These are phyloP conservation scores for Cryptococcus maquisensis DNA, from an alignment of 1,284 basidiomycete species.

Conservation along the genomic window DNA sequence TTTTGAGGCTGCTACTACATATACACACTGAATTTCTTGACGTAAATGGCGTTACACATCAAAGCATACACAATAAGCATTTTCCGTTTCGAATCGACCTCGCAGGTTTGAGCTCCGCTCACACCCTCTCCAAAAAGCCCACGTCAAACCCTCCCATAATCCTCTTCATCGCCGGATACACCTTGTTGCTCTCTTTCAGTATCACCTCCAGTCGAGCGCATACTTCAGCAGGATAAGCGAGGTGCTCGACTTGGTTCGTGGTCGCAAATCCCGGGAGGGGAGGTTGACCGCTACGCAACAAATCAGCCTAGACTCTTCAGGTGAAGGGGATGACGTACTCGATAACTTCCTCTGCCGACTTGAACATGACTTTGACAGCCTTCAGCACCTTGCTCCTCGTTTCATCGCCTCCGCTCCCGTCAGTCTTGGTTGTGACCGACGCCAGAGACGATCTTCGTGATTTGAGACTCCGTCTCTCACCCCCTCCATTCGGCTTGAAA, in stretches of 20 bases:
- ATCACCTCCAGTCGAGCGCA: constrained; percentile 24
- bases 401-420: constrained; percentile 2
- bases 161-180: constrained; percentile 28
- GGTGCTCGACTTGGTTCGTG: constrained; percentile 29
- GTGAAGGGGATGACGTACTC: constrained; percentile 4
- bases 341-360: constrained; percentile 15
- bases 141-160: constrained; percentile 36
- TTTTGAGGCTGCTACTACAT: not conserved
- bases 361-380: constrained; percentile 39
- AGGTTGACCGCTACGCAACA: not conserved
- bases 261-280: constrained; percentile 23
- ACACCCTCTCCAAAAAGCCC: constrained; percentile 37
- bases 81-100: too few relatives aligned
- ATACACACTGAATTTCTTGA: not conserved
- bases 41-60: not conserved
- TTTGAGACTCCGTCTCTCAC: not conserved
- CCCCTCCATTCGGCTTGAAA: not conserved
- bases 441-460: constrained; percentile 5
- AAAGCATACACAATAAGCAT: not conserved
- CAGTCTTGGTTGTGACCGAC: constrained; percentile 4
- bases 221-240: constrained; percentile 33
- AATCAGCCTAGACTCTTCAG: not conserved
- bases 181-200: constrained; percentile 26
- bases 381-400: constrained; percentile 14
- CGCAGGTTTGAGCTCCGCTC: not conserved